These are phyloP conservation scores for Linnemannia elongata DNA, from an alignment of 192 early-diverging fungal genomes.

Conservation along the genomic window DNA sequence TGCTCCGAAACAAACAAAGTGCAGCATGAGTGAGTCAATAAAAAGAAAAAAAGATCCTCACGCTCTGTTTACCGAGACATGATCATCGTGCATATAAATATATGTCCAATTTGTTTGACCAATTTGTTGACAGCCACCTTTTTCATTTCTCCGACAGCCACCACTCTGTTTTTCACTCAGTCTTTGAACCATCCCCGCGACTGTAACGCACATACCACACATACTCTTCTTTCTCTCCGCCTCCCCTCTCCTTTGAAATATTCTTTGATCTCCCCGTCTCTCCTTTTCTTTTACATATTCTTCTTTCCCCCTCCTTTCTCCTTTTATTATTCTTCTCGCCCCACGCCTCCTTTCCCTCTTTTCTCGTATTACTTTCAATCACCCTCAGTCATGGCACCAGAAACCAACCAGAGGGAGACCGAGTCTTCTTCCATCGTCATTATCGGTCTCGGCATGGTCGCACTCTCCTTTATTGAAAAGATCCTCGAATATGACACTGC, in stretches of 20 bases:
- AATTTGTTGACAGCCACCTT: no score
- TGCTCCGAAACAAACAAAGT: not conserved
- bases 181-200: not conserved
- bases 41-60: not conserved
- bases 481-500: conserved; percentile 67
- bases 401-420: not conserved
- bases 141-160: no score
- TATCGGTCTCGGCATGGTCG: conserved; percentile 81
- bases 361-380: not conserved
- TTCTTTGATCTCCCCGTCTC: no score
- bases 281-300: no score
- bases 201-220: not conserved
- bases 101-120: no score
- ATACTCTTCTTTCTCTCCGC: not conserved
- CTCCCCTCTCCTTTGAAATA: no score
- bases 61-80: no score
- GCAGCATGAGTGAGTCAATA: not conserved
- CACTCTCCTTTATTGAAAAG: conserved; percentile 73
- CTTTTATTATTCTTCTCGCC: not conserved
- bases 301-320: not conserved
- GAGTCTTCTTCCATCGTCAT: conserved; percentile 58
- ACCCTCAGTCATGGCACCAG: conserved; percentile 12
- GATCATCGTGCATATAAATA: no score
- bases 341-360: not conserved
- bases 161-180: not conserved